A percentile compares a stretch with the other conserved stretches of the same genome.
Conservation (phyloP, 2,329 filamentous ascomycete genomes). For the Penicillium digitatum region DNA sequence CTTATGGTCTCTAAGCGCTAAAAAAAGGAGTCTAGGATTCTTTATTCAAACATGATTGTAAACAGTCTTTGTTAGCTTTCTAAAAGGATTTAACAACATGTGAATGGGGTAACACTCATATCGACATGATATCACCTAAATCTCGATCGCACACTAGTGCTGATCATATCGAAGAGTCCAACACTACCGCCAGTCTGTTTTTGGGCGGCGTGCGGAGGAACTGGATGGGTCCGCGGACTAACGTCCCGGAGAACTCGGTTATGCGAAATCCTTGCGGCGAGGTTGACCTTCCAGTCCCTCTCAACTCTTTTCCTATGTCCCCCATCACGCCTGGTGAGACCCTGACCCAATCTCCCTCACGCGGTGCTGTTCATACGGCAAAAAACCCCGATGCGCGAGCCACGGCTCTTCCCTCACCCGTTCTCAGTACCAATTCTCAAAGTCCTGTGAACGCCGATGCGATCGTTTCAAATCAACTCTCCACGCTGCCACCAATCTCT, state of each 20-base stretch:
- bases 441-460: constrained; percentile 23
- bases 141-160: constrained; percentile 6
- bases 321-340: constrained; percentile 19
- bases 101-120: not conserved
- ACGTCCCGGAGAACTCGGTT: not conserved
- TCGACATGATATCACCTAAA: constrained; percentile 9
- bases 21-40: not conserved
- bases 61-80: not conserved
- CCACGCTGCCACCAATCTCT: not conserved
- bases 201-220: constrained; percentile 37
- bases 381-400: constrained; percentile 11
- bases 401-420: constrained; percentile 29
- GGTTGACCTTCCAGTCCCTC: not conserved
- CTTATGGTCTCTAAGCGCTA: not conserved
- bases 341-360: constrained; percentile 1
- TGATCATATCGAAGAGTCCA: constrained; percentile 30
- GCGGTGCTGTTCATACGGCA: not conserved
- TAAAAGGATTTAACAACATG: not conserved
- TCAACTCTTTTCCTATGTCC: constrained; percentile 11
- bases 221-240: constrained; percentile 34
- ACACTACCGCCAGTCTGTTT: constrained; percentile 41
- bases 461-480: not conserved
- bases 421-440: constrained; percentile 27
- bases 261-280: not conserved
- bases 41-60: not conserved